These are phyloP conservation scores for Blepharisma stoltei DNA, from an alignment of 73 alveolate species.

Conservation along the genomic window DNA sequence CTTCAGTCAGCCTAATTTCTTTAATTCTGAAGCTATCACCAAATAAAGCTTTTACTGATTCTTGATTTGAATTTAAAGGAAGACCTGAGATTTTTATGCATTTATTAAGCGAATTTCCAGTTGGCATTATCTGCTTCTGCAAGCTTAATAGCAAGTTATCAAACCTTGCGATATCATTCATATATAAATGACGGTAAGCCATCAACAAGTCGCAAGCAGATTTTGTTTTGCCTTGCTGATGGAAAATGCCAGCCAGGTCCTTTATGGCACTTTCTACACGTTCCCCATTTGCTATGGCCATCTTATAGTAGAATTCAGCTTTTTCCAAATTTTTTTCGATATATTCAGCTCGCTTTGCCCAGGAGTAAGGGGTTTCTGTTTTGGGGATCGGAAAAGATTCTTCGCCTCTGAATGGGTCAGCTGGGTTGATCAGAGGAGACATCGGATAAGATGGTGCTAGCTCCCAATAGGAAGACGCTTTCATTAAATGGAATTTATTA, in stretches of 20 bases:
- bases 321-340: conserved; percentile 18
- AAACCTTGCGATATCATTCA: neutral
- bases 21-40: neutral
- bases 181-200: neutral
- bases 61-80: neutral
- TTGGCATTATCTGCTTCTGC: neutral
- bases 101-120: conserved; percentile 5
- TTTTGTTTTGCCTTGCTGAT: neutral
- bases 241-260: conserved; percentile 24
- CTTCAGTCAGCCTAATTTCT: neutral
- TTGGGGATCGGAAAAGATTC: neutral
- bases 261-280: conserved; percentile 27
- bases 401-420: neutral
- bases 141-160: neutral
- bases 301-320: conserved; percentile 9
- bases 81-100: conserved; percentile 12
- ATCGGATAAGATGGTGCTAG: too few relatives aligned
- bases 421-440: too few relatives aligned
- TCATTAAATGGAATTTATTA: too few relatives aligned
- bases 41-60: neutral
- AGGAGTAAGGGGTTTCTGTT: neutral
- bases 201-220: neutral
- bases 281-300: neutral
- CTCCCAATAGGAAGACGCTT: too few relatives aligned
- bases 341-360: conserved; percentile 17